Percentiles rank a stretch among this genome's conserved stretches.
phyloP scores from a whole-genome alignment of 257 asterid species.

The Salvia splendens region DNA sequence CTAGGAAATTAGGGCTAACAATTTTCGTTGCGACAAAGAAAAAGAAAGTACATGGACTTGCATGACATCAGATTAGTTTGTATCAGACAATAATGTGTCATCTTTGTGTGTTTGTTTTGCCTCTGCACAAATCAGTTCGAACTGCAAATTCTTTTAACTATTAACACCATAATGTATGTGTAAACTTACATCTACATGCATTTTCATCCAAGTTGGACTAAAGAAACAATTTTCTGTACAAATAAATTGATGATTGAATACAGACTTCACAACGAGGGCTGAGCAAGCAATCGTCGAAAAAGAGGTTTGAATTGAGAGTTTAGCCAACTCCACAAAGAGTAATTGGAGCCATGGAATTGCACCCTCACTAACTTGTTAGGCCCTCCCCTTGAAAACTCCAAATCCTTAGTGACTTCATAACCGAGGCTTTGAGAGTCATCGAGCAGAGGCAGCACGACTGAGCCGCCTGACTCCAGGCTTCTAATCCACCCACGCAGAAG shows the following conservation, averaged over 20 bases:
- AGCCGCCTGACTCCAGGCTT: slow-evolving; percentile 66
- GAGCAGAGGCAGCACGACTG: slow-evolving; percentile 60
- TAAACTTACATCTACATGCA: neutral
- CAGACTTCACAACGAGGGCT: slow-evolving; percentile 1
- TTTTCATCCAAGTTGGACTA: neutral
- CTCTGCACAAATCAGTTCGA: too few species aligned
- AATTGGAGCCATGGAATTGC: slow-evolving; percentile 62
- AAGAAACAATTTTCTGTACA: neutral
- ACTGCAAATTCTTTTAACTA: too few species aligned
- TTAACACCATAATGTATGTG: neutral
- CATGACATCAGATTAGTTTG: too few species aligned
- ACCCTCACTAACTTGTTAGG: slow-evolving; percentile 56
- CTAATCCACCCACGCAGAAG: slow-evolving; percentile 85
- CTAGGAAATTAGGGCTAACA: neutral
- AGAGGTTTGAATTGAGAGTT: slow-evolving; percentile 49
- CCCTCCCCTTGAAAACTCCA: slow-evolving; percentile 61
- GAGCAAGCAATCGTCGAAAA: slow-evolving; percentile 23
- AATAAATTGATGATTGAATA: neutral
- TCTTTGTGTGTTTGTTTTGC: too few species aligned
- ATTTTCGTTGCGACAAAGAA: too few species aligned
- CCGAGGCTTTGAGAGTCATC: slow-evolving; percentile 45
- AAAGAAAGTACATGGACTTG: too few species aligned
- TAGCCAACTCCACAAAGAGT: slow-evolving; percentile 63
- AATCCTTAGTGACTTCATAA: slow-evolving; percentile 45
- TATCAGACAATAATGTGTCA: too few species aligned